Base-by-base conservation (phyloP, 164 flowering plant species). In the Cinnamomum micranthum region DNA sequence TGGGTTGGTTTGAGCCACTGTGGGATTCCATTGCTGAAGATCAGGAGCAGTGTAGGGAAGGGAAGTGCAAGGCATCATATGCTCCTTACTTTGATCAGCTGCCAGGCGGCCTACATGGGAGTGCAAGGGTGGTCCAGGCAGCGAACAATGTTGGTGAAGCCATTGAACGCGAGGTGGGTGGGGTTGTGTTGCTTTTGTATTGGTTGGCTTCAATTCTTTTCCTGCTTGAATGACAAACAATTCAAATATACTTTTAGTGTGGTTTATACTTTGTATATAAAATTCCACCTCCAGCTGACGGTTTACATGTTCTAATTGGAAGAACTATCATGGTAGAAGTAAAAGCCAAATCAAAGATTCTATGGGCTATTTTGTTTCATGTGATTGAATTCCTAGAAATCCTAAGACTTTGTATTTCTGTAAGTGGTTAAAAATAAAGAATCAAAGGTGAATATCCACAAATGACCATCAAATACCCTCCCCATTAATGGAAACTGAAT, bases 1-100 rank as follows among this genome's bases (percentile, higher is more conserved):
- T 94, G 27, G 99, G 97, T 62, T 96, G 99, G 99, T 96, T 92
- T 76, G 94, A 92, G 87, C 98, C 99, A 6, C 75, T 96, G 64
- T 74, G 87, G 24, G 83, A 86, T 81, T 81, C 83, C 50, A 96
- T 94, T 71, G 82, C 59, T 2, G 76, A 84, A 23, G 98, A 91
- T 73, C 98, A 92, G 79, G 90, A 90, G 31, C 58, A 80, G 59
- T 84, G 79, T 72, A 80, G 80, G 74, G 23, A 70, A 20, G 91
- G 88, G 75, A 88, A 86, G 86, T 74, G 28, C 51, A 87, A 73
- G 65, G 75, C 85, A 0, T 76, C 82, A 0, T 86, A 86, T 83
- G 87, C 88, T 0, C 88, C 86, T 0, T 88, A 85, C 78, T 79
- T 92, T 70, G 85, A 79, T 77, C 91, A 77, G 68, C 85, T 96